Base-by-base conservation (phyloP, 371 early-diverging fungal genomes). In the Thermomucor indicae-seudaticae region DNA sequence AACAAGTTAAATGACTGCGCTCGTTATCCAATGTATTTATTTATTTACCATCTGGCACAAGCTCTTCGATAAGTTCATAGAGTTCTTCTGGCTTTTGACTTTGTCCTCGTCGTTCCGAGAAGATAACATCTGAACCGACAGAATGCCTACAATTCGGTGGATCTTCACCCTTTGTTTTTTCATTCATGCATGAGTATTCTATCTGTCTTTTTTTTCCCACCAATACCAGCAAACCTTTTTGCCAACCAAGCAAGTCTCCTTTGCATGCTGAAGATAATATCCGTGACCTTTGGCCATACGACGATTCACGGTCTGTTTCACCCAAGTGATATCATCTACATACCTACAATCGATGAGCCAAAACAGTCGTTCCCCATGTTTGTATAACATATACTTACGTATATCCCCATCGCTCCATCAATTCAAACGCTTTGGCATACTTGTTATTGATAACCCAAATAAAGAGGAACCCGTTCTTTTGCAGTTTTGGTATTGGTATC, bases 361-460 rank as follows among this genome's bases (percentile, higher is more conserved):
- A 39, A 24, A 27, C 43, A 17, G 43, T 22, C 22, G 25, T 47
- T 29, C 12, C 10, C 22, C 39, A 24, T 37, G 6, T 14, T 28
- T n/a, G 3, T 7, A 47, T 40, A 32, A 5, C 5, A 45, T n/a
- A 25, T 10, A 55, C 72, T 60, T 72, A 90, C 74, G 78, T 81
- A 64, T 93, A 93, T 4, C 96, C 96, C 96, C 96, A 96, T 63
- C 83, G 82, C 63, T 86, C 86, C 89, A 96, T 89, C 47, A 94
- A 61, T 58, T 91, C 91, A 60, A 95, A 92, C 2, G 93, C 94
- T 61, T 88, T 90, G 45, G 87, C 86, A 67, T 91, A 95, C 69
- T 94, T 95, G 81, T 90, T 91, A 68, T 95, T 95, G 68, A 95
- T 94, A 22, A 94, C 95, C 96, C 96, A 95, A 41, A 95, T 91